A percentile compares a stretch with the other conserved stretches of the same genome.
phyloP scores from a whole-genome alignment of 192 early-diverging fungal species.

The Glomus cerebriforme region DNA sequence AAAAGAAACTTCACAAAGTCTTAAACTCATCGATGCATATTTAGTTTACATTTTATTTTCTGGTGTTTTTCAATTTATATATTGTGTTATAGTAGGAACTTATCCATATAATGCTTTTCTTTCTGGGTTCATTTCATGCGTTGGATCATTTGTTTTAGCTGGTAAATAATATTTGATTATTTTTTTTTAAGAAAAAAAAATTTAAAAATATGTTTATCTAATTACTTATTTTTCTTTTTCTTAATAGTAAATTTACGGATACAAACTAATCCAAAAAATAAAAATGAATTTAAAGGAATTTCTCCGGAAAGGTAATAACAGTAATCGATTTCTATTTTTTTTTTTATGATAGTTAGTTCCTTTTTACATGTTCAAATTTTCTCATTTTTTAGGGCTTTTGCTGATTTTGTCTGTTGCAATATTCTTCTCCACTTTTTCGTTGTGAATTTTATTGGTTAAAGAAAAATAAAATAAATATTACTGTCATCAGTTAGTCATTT shows the following conservation, averaged over 20 bases:
- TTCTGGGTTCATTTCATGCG: slow-evolving; percentile 89
- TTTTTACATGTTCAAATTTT: not conserved
- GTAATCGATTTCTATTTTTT: not conserved
- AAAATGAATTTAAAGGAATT: slow-evolving; percentile 63
- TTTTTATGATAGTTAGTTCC: not conserved
- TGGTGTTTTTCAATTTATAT: slow-evolving; percentile 90
- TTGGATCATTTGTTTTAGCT: slow-evolving; percentile 90
- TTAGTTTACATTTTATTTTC: slow-evolving; percentile 87
- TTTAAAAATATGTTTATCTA: not conserved
- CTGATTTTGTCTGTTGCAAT: slow-evolving; percentile 87
- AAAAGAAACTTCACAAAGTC: slow-evolving; percentile 70
- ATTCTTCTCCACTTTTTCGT: slow-evolving; percentile 89
- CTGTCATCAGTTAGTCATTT: too few relatives aligned
- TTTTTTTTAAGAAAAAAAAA: slow-evolving; percentile 5
- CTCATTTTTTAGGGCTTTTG: slow-evolving; percentile 72
- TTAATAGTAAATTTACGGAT: slow-evolving; percentile 86
- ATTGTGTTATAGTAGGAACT: slow-evolving; percentile 83
- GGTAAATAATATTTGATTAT: slow-evolving; percentile 48
- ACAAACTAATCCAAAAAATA: slow-evolving; percentile 85
- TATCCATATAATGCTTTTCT: slow-evolving; percentile 98
- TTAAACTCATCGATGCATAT: slow-evolving; percentile 94
- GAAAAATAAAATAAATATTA: too few relatives aligned
- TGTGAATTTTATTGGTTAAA: slow-evolving; percentile 90
- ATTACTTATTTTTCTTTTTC: not conserved
- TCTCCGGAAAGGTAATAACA: slow-evolving; percentile 74